A percentile compares a stretch with the other conserved stretches of the same genome.
Evolutionary conservation across 179 eudicot genomes (phyloP).

Genomic region (Amaranthus tricolor): DNA sequence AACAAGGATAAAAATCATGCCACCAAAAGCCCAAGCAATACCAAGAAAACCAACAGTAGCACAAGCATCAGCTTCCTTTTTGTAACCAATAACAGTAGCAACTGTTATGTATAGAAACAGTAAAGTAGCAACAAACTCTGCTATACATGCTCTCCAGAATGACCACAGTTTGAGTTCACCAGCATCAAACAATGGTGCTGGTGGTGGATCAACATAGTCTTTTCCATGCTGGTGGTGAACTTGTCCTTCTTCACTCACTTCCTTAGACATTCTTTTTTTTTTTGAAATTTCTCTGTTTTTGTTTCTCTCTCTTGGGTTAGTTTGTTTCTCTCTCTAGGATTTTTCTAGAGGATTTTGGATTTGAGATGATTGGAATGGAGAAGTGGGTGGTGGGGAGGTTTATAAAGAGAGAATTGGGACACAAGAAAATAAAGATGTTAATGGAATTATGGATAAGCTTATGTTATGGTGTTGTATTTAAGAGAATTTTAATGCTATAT

Average conservation of each 20-base stretch:
- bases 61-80: conserved; percentile 58
- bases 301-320: background rate
- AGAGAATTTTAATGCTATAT: background rate
- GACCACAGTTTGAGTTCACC: conserved; percentile 73
- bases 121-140: conserved; percentile 79
- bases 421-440: conserved; percentile 14
- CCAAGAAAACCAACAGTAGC: conserved; percentile 75
- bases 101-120: conserved; percentile 67
- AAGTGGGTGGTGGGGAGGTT: conserved; percentile 11
- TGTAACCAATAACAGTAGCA: conserved; percentile 80
- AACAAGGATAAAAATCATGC: conserved; percentile 75
- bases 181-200: conserved; percentile 69
- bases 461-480: background rate
- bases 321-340: conserved; percentile 9
- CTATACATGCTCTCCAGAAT: conserved; percentile 75
- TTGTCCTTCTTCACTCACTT: conserved; percentile 59
- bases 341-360: background rate
- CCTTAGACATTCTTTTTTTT: conserved; percentile 53
- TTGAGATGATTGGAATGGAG: background rate
- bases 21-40: conserved; percentile 85
- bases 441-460: conserved; percentile 23
- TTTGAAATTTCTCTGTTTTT: background rate
- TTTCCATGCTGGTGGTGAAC: conserved; percentile 44
- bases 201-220: conserved; percentile 84
- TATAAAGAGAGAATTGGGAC: conserved; percentile 18